Evolutionary conservation across 2,329 filamentous ascomycete genomes (phyloP).

Genomic region (Xylaria sp.): DNA sequence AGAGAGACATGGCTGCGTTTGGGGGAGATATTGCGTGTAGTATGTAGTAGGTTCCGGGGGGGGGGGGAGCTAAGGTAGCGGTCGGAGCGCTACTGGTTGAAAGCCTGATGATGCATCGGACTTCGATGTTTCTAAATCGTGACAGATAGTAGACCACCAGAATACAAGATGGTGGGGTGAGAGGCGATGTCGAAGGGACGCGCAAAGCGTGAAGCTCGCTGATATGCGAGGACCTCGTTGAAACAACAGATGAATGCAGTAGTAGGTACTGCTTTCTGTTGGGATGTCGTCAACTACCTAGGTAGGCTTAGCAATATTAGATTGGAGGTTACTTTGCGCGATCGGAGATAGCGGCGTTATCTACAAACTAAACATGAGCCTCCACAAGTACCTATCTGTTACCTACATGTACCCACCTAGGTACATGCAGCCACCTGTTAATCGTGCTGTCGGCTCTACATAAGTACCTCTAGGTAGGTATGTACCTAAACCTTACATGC

Average conservation of each 20-base stretch:
- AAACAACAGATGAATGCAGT: background rate
- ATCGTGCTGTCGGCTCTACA: too few species aligned
- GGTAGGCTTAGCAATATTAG: conserved; percentile 17
- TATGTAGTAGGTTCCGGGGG: conserved; percentile 8
- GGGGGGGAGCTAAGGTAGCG: conserved; percentile 32
- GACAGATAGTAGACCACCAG: background rate
- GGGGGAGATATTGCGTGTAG: conserved; percentile 35
- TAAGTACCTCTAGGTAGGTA: too few species aligned
- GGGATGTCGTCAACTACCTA: conserved; percentile 28
- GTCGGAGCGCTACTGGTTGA: conserved; percentile 42
- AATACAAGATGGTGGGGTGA: background rate
- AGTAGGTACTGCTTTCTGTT: background rate
- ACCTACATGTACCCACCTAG: too few species aligned
- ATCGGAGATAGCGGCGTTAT: conserved; percentile 26
- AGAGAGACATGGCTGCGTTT: conserved; percentile 51
- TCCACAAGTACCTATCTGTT: too few species aligned
- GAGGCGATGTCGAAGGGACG: background rate
- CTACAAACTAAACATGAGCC: background rate
- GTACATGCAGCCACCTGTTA: too few species aligned
- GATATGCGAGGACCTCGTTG: conserved; percentile 8
- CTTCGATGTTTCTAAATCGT: background rate
- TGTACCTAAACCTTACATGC: background rate
- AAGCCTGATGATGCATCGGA: conserved; percentile 44
- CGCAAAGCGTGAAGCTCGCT: conserved; percentile 21
- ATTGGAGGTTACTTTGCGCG: conserved; percentile 11